Base-by-base conservation (phyloP, 148 eudicot species). In the Fagopyrum tataricum region DNA sequence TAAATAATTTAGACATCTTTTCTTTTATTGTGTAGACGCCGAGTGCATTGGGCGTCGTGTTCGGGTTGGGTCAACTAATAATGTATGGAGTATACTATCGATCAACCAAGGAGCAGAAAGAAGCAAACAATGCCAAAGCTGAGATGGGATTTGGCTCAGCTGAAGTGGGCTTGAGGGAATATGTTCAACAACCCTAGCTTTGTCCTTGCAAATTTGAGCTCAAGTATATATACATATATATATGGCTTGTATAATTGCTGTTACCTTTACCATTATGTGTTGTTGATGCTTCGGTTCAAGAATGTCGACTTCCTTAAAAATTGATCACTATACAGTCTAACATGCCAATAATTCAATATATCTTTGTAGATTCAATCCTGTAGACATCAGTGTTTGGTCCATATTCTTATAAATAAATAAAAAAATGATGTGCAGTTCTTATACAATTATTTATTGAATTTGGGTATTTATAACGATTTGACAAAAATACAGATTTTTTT, bases 11-110 rank as follows among this genome's bases (percentile, higher is more conserved):
- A 31, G 37, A 31, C 2, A 31, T 31, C 1, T 31, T 31, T 31
- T 31, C 15, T 59, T 6, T 23, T 24, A 4, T 11, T 12, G 13
- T 12, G 24, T n/a, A 72, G 74, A 13, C 74, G 23, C 59, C 74
- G 49, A 72, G 43, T 72, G 59, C 14, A 6, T 4, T 72, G 43
- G 74, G 74, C 1, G 59, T 49, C 7, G 39, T 72, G 43, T 24
- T 31, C n/a, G 74, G 74, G 11, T 18, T 49, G 59, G 42, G 8
- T 21, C 74, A 72, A 46, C 59, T 72, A 17, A 72, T 72, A 47
- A 18, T 72, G 17, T 72, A 72, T 49, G 74, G 41, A 72, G 74
- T 72, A 23, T 72, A 49, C 61, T 47, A 46, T 31, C 23, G 31
- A 7, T 72, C 74, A 49, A 72, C 61, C 21, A 49, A 24, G 59